Evolutionary conservation across 208 protist species (phyloP), one percentile per base, ranked within the genome.

Genomic region (Lotmaria passim): DNA sequence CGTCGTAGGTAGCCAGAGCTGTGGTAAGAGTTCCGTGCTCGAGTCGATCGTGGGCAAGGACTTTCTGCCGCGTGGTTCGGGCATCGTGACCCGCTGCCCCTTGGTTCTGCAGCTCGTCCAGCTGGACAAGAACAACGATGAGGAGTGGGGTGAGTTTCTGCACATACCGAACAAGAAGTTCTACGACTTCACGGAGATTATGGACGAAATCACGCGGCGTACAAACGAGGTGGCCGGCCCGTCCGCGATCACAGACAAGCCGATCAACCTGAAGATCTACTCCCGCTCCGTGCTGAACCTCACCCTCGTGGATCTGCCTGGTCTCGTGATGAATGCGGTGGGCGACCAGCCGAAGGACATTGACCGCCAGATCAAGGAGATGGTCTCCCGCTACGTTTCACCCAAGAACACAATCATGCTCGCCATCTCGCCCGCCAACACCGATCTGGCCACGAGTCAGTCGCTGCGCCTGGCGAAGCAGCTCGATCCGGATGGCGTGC

Each of bases 301-400:
- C 0, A 99, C 99, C 21, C 88, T 99, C 8, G 98, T 99, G 8
- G 99, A 99, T 93, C 84, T 99, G 26, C 99, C 99, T 19, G 99
- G 99, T 64, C 86, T 99, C 12, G 99, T 99, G 10, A 99, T 99
- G 89, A 98, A 99, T 46, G 87, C 98, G 17, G 94, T 99, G 28
- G 98, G 96, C 10, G 98, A 99, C 66, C 99, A 99, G 88, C 97
- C 98, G 10, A 87, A 93, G 59, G 97, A 99, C 75, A 99, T 99
- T 75, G 97, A 99, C 60, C 68, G 91, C 38, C 90, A 98, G 55
- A 99, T 99, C 60, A 92, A 96, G 65, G 85, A 95, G 15, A 99
- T 99, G 97, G 95, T 99, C 7, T 80, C 98, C 7, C 61, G 95
- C 50, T 99, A 98, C 75, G 98, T 99, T 44, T 34, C 64, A 5